A percentile compares a stretch with the other conserved stretches of the same genome.
Evolutionary conservation across 2,329 filamentous ascomycete species (phyloP).

Genomic region (Calcarisporium arbuscula): DNA sequence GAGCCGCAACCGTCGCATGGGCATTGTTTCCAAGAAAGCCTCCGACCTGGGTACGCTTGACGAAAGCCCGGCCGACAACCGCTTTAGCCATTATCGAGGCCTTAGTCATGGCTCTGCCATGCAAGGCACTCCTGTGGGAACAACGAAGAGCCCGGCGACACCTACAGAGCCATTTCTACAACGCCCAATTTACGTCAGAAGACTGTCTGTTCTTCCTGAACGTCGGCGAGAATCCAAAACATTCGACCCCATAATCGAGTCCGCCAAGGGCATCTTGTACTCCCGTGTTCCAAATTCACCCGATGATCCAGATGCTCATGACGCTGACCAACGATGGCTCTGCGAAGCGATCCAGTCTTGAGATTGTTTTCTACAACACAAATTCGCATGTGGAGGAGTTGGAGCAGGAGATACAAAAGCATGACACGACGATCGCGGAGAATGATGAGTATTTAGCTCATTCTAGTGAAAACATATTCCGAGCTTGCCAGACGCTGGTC

Average conservation of each 20-base stretch:
- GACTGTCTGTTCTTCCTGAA: slow-evolving; percentile 58
- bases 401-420: slow-evolving; percentile 58
- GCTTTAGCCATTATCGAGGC: slow-evolving; percentile 61
- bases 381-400: slow-evolving; percentile 60
- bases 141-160: slow-evolving; percentile 49
- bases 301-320: slow-evolving; percentile 60
- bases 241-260: slow-evolving; percentile 56
- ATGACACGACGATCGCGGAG: slow-evolving; percentile 42
- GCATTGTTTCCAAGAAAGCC: slow-evolving; percentile 51
- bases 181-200: slow-evolving; percentile 56
- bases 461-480: slow-evolving; percentile 58
- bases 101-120: slow-evolving; percentile 65
- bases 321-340: slow-evolving; percentile 55
- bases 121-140: slow-evolving; percentile 39
- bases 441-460: slow-evolving; percentile 41
- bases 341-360: slow-evolving; percentile 55
- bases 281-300: slow-evolving; percentile 63
- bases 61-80: slow-evolving; percentile 55
- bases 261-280: slow-evolving; percentile 60
- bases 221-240: slow-evolving; percentile 55
- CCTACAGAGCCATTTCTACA: slow-evolving; percentile 51
- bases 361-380: slow-evolving; percentile 63
- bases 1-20: slow-evolving; percentile 57
- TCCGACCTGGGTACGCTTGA: slow-evolving; percentile 58
- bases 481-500: slow-evolving; percentile 57